A percentile compares a stretch with the other conserved stretches of the same genome.
These are phyloP conservation scores for Leccinum imitatum DNA, from an alignment of 768 basidiomycete genomes.

Conservation along the genomic window DNA sequence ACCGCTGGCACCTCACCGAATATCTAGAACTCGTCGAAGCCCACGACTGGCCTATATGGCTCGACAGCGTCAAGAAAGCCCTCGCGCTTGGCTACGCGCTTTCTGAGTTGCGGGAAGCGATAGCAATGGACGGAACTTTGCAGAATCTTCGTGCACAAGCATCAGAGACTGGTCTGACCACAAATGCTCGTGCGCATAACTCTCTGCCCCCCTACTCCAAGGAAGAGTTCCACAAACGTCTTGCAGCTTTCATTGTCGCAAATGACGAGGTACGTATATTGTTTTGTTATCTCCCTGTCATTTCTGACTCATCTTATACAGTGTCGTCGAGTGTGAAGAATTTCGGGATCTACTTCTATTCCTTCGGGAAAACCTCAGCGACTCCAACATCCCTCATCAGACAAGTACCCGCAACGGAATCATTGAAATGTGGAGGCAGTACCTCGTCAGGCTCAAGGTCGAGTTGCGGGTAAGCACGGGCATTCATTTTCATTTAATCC, in stretches of 20 bases:
- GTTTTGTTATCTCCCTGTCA: not conserved
- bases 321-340: not conserved
- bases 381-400: not conserved
- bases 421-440: not conserved
- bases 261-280: not conserved
- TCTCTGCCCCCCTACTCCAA: not conserved
- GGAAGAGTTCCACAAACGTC: not conserved
- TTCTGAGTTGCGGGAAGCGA: not conserved
- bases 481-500: not conserved
- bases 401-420: not conserved
- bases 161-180: not conserved
- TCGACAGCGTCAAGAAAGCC: not conserved
- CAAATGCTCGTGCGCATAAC: not conserved
- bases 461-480: not conserved
- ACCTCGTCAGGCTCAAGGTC: not conserved
- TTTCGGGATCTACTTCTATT: not conserved
- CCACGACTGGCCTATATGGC: not conserved
- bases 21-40: not conserved
- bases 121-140: not conserved
- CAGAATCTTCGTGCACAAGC: not conserved
- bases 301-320: not conserved
- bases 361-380: not conserved
- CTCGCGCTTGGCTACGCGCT: not conserved
- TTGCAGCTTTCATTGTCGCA: not conserved
- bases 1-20: no score